These are phyloP conservation scores for Sideroxylon spinosum DNA, from an alignment of 179 eudicot genomes.

Conservation along the genomic window DNA sequence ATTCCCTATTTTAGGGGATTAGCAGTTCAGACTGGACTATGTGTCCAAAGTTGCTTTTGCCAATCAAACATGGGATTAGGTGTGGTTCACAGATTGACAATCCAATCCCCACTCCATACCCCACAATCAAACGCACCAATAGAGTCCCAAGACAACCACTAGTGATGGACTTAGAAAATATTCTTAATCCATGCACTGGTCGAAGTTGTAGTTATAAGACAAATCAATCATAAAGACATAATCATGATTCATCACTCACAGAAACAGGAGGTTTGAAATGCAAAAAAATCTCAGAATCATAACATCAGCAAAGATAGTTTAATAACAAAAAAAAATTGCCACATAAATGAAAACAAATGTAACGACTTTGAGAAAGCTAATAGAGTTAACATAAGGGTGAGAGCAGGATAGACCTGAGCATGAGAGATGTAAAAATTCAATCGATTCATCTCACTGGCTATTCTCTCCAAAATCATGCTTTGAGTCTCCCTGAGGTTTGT, in stretches of 20 bases:
- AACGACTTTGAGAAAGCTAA: constrained; percentile 5
- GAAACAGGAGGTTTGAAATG: background rate
- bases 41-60: too few relatives aligned
- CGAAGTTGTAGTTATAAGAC: background rate
- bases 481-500: constrained; percentile 87
- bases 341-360: background rate
- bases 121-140: too few relatives aligned
- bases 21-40: too few relatives aligned
- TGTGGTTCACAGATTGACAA: too few relatives aligned
- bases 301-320: background rate
- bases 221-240: background rate
- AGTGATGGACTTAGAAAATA: constrained; percentile 1
- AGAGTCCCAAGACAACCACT: background rate
- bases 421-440: constrained; percentile 88
- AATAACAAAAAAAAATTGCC: background rate
- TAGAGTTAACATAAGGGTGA: constrained; percentile 16
- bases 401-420: constrained; percentile 80
- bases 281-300: background rate
- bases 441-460: constrained; percentile 98
- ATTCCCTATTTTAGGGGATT: too few relatives aligned
- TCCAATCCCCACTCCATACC: too few relatives aligned
- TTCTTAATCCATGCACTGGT: background rate
- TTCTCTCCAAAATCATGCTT: constrained; percentile 98
- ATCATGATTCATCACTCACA: background rate
- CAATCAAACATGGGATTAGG: too few relatives aligned